Conservation (phyloP, 768 basidiomycete genomes). For the Scleroderma bovista region DNA sequence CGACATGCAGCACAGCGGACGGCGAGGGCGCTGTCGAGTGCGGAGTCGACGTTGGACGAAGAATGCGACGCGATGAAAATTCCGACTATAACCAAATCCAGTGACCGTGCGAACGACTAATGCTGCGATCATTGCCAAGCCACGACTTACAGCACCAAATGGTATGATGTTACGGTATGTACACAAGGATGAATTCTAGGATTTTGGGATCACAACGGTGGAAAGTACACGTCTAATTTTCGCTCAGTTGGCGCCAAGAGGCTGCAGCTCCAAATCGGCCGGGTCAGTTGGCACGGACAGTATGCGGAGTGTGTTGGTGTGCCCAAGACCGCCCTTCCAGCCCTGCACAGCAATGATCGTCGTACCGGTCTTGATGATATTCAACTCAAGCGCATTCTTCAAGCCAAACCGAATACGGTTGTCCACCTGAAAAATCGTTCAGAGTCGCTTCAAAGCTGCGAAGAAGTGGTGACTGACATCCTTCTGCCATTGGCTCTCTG, state of each 20-base stretch:
- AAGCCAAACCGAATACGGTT: slow-evolving; percentile 89
- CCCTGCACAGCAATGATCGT: slow-evolving; percentile 96
- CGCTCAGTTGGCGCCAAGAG: slow-evolving; percentile 35
- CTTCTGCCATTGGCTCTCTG: slow-evolving; percentile 90
- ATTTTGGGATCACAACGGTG: not conserved
- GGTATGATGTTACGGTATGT: slow-evolving; percentile 3
- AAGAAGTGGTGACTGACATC: slow-evolving; percentile 55
- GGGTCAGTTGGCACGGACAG: slow-evolving; percentile 76
- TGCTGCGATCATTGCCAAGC: too few relatives aligned
- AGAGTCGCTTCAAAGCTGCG: slow-evolving; percentile 6
- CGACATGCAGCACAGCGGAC: slow-evolving; percentile 30
- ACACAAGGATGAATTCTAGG: slow-evolving; percentile 6
- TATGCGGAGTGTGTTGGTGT: slow-evolving; percentile 88
- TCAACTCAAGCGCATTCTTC: slow-evolving; percentile 73
- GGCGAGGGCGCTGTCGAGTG: slow-evolving; percentile 14
- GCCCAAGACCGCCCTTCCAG: slow-evolving; percentile 98
- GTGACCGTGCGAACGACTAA: too few relatives aligned
- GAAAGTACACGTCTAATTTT: slow-evolving; percentile 3
- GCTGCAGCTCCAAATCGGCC: slow-evolving; percentile 73
- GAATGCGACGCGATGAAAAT: not conserved
- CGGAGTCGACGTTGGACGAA: not conserved
- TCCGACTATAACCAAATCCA: too few relatives aligned
- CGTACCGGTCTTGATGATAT: slow-evolving; percentile 82
- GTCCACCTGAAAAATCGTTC: slow-evolving; percentile 52
- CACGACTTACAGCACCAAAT: too few relatives aligned